A percentile compares a stretch with the other conserved stretches of the same genome.
Conservation (phyloP, 2,329 filamentous ascomycete species). For the Trichoderma pleuroti region DNA sequence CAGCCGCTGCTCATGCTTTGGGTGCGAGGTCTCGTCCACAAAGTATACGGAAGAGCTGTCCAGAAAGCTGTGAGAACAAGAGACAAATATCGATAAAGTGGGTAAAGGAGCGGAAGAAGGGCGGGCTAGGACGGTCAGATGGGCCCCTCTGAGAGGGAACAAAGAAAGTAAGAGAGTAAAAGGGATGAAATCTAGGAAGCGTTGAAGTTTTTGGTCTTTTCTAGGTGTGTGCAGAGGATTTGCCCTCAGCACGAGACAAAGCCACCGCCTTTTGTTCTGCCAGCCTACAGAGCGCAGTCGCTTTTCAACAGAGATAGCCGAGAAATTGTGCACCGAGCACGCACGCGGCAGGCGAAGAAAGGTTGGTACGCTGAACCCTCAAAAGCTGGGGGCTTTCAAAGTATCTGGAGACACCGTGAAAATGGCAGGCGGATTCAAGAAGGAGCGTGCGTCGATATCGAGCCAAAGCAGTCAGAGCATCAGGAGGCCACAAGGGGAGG, state of each 20-base stretch:
- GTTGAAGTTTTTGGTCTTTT: not conserved
- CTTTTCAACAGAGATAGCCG: not conserved
- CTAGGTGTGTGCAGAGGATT: not conserved
- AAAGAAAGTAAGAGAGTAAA: not conserved
- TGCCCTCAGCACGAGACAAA: not conserved
- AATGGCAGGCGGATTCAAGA: not conserved
- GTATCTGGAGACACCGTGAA: not conserved
- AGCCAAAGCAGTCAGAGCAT: not conserved
- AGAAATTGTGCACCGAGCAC: not conserved
- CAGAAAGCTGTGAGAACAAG: not conserved
- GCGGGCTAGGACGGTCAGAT: not conserved
- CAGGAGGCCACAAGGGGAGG: not conserved
- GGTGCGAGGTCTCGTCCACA: not conserved
- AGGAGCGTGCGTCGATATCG: not conserved
- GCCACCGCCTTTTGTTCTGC: slow-evolving; percentile 18
- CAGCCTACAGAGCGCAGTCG: not conserved
- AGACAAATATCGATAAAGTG: not conserved
- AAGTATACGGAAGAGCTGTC: not conserved
- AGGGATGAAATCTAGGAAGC: not conserved
- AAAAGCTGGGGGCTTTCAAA: not conserved
- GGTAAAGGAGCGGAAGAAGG: not conserved
- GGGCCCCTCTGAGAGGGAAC: not conserved
- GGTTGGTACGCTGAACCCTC: not conserved
- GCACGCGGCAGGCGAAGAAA: not conserved
- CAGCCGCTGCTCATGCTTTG: slow-evolving; percentile 32